Conservation (phyloP, 345 rosid species). For the Microcos paniculata region DNA sequence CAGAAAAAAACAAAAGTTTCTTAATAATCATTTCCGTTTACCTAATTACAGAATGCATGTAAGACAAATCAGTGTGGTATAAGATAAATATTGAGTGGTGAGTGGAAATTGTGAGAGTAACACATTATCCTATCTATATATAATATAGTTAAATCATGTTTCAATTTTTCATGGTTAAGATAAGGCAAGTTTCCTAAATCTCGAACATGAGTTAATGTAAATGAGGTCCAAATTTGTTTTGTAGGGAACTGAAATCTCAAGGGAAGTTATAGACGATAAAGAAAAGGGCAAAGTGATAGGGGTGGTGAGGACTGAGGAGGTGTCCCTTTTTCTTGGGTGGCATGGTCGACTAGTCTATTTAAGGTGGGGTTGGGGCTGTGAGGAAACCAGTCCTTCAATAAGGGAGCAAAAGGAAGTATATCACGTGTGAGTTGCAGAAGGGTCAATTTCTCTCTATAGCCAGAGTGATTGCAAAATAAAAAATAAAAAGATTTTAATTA, state of each 20-base stretch:
- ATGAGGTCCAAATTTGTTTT: background rate
- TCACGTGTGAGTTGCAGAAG: conserved; percentile 32
- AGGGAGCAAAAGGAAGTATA: conserved; percentile 26
- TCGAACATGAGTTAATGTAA: background rate
- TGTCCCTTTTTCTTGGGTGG: conserved; percentile 15
- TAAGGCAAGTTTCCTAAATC: background rate
- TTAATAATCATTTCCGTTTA: too few species aligned
- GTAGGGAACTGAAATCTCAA: background rate
- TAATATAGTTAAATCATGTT: background rate
- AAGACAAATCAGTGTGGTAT: background rate
- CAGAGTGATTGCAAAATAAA: background rate
- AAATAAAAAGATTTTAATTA: background rate
- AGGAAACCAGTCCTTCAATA: conserved; percentile 13
- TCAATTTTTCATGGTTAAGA: background rate
- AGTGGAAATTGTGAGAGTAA: background rate
- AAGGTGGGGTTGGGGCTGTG: conserved; percentile 34
- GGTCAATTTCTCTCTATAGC: conserved; percentile 10
- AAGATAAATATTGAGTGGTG: conserved; percentile 1
- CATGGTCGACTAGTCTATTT: conserved; percentile 36
- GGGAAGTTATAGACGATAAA: background rate
- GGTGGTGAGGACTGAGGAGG: background rate
- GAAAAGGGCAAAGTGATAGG: background rate
- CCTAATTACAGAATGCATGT: background rate
- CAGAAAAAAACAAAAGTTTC: too few species aligned
- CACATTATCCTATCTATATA: background rate